phyloP scores from a whole-genome alignment of 2,329 filamentous ascomycete genomes.

The Fusarium sp. region DNA sequence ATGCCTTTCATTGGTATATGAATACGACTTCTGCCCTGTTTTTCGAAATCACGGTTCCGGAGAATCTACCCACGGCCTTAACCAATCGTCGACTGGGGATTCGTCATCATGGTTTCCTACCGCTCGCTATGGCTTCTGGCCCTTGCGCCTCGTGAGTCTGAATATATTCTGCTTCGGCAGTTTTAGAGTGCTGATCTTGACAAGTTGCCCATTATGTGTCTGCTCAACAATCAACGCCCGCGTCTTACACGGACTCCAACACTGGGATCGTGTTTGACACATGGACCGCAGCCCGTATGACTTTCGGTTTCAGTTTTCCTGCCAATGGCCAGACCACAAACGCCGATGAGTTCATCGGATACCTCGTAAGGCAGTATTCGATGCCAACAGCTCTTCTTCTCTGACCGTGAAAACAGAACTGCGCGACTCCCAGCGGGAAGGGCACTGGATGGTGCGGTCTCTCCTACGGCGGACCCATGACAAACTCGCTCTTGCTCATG shows the following conservation, averaged over 20 bases:
- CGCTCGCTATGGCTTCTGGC: conserved; percentile 1
- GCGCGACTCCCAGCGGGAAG: not conserved
- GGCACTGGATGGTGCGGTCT: conserved; percentile 12
- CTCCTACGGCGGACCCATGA: conserved; percentile 10
- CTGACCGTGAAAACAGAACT: no score
- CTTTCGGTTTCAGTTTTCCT: conserved; percentile 3
- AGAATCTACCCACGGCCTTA: not conserved
- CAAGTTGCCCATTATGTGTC: conserved; percentile 3
- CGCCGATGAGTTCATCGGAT: conserved; percentile 13
- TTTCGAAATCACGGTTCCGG: not conserved
- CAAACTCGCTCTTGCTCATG: conserved; percentile 5
- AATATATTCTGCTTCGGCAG: not conserved
- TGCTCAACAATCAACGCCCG: conserved; percentile 3
- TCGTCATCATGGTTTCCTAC: not conserved
- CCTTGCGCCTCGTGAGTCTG: not conserved
- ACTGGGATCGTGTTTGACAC: conserved; percentile 9
- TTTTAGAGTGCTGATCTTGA: not conserved
- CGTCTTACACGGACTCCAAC: not conserved
- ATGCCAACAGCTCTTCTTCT: no score
- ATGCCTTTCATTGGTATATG: not conserved
- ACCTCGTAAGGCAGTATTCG: not conserved
- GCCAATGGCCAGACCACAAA: not conserved
- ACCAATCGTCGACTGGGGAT: not conserved
- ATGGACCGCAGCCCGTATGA: not conserved
- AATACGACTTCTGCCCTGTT: not conserved